A percentile compares a stretch with the other conserved stretches of the same genome.
Conservation (phyloP, 305 asterid species). For the Withania somnifera region DNA sequence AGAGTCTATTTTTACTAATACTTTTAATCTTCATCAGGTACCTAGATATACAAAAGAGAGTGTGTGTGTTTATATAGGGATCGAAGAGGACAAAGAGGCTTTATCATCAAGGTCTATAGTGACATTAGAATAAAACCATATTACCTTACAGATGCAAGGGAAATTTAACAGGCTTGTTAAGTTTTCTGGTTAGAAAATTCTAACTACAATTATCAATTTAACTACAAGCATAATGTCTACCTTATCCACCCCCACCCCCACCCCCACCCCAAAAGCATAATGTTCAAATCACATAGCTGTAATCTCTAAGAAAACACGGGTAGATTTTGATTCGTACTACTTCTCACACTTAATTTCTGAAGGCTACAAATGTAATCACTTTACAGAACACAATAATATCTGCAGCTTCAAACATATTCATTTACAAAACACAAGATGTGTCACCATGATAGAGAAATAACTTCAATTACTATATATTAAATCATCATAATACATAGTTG, state of each 20-base stretch:
- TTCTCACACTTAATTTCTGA: not conserved
- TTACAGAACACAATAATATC: not conserved
- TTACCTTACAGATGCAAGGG: not conserved
- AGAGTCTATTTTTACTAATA: not conserved
- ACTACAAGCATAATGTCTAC: not conserved
- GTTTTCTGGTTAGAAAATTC: not conserved
- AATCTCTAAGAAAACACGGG: not conserved
- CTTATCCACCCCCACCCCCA: not conserved
- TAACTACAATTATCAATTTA: not conserved
- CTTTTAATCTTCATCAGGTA: not conserved
- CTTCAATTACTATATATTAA: not conserved
- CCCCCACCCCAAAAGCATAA: too few species aligned
- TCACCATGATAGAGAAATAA: not conserved
- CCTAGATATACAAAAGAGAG: not conserved
- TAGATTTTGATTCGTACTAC: not conserved
- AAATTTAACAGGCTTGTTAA: not conserved
- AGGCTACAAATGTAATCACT: not conserved
- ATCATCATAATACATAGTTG: not conserved
- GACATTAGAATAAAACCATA: not conserved
- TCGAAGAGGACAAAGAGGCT: not conserved
- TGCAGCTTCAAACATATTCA: not conserved
- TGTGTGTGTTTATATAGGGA: not conserved
- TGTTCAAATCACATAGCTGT: not conserved
- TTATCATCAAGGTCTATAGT: not conserved
- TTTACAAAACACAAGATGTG: not conserved